A percentile compares a stretch with the other conserved stretches of the same genome.
phyloP scores from a whole-genome alignment of 1,139 yeast genomes.

The Yamadazyma taylorii region DNA sequence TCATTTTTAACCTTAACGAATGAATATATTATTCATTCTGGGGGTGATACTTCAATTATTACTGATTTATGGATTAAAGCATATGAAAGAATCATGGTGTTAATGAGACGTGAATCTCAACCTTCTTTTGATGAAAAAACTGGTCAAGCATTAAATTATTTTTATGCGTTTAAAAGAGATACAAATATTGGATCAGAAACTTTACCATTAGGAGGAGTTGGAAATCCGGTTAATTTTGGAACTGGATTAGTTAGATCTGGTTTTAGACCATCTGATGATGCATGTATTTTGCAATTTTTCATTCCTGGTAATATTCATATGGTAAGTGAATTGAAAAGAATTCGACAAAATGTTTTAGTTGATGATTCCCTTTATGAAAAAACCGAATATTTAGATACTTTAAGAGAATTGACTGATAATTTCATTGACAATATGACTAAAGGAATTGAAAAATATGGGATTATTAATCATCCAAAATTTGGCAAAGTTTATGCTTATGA shows the following conservation, averaged over 20 bases:
- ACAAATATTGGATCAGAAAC: slow-evolving; percentile 84
- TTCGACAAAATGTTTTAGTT: slow-evolving; percentile 22
- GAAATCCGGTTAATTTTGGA: slow-evolving; percentile 74
- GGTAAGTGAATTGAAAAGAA: slow-evolving; percentile 56
- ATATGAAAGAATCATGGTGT: slow-evolving; percentile 48
- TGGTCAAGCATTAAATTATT: slow-evolving; percentile 52
- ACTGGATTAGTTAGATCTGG: slow-evolving; percentile 83
- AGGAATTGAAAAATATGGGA: slow-evolving; percentile 67
- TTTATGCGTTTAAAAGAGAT: slow-evolving; percentile 68
- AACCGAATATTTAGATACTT: slow-evolving; percentile 4
- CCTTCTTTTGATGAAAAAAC: slow-evolving; percentile 60
- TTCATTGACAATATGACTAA: slow-evolving; percentile 45
- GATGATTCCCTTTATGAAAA: slow-evolving; percentile 9
- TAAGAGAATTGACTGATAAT: slow-evolving; percentile 23
- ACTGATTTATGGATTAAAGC: slow-evolving; percentile 62
- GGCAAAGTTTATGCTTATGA: slow-evolving; percentile 87
- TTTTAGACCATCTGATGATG: slow-evolving; percentile 89
- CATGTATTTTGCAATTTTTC: slow-evolving; percentile 75
- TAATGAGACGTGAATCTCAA: slow-evolving; percentile 58
- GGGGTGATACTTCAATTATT: slow-evolving; percentile 56
- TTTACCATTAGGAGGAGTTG: slow-evolving; percentile 71
- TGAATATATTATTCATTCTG: slow-evolving; percentile 60
- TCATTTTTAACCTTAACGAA: slow-evolving; percentile 74
- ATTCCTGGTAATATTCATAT: slow-evolving; percentile 86
- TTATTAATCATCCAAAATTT: slow-evolving; percentile 61